Evolutionary conservation across 164 flowering plant genomes (phyloP).

Genomic region (Aristolochia californica): DNA sequence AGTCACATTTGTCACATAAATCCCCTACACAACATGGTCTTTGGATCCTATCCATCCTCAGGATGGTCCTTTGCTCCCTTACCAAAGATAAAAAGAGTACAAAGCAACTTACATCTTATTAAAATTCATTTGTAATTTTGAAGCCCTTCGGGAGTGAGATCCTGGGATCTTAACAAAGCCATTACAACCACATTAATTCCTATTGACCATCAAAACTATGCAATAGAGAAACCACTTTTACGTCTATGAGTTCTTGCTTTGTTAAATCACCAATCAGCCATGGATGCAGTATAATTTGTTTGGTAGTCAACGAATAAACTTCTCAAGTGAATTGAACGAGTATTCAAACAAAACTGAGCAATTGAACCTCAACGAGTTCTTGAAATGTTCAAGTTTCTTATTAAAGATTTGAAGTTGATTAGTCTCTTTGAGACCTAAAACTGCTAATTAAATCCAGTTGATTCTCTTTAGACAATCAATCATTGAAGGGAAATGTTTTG

Average conservation of each 20-base stretch:
- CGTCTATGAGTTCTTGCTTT: constrained; percentile 54
- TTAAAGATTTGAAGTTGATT: too few relatives aligned
- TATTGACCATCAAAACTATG: constrained; percentile 66
- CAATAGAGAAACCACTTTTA: constrained; percentile 52
- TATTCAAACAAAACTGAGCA: too few relatives aligned
- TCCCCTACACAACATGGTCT: constrained; percentile 71
- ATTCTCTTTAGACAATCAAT: too few relatives aligned
- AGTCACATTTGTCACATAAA: constrained; percentile 50
- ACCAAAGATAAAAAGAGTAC: constrained; percentile 41
- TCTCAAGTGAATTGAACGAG: too few relatives aligned
- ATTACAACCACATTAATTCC: constrained; percentile 67
- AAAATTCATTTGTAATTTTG: constrained; percentile 42
- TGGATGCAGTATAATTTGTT: constrained; percentile 54
- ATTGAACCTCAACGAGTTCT: not conserved
- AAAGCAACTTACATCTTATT: constrained; percentile 36
- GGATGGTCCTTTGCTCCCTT: constrained; percentile 96
- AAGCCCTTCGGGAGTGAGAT: constrained; percentile 53
- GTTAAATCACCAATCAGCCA: constrained; percentile 68
- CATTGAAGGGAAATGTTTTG: too few relatives aligned
- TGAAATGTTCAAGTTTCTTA: too few relatives aligned
- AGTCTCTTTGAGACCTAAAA: too few relatives aligned
- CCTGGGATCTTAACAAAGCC: constrained; percentile 53
- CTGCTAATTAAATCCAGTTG: too few relatives aligned
- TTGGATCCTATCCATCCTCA: constrained; percentile 70
- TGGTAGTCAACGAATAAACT: not conserved